These are phyloP conservation scores for Salix purpurea DNA, from an alignment of 345 rosid genomes.

Conservation along the genomic window DNA sequence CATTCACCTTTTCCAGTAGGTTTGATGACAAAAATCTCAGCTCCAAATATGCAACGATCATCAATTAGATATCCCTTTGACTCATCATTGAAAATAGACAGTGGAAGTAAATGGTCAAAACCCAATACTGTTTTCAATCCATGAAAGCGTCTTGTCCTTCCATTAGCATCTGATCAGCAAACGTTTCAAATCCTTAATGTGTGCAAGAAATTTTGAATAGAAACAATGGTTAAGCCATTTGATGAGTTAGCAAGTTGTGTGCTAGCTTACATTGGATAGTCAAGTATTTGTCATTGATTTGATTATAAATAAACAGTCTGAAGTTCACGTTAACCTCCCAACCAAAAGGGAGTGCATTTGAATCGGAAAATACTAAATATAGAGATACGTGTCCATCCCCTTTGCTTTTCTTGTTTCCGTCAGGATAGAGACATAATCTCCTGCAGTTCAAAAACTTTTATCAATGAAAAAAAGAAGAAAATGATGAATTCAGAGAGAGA, in stretches of 20 bases:
- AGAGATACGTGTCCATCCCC: neutral
- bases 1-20: neutral
- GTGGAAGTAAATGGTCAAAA: neutral
- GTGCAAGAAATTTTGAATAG: neutral
- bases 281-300: neutral
- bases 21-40: slow-evolving; percentile 5
- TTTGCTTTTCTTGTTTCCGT: neutral
- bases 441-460: neutral
- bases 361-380: neutral
- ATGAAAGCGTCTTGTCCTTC: neutral
- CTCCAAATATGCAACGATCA: slow-evolving; percentile 17
- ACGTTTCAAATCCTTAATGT: neutral
- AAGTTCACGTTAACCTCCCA: neutral
- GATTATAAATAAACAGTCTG: slow-evolving; percentile 12
- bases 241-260: neutral
- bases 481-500: neutral
- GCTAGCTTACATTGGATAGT: slow-evolving; percentile 1
- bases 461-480: neutral
- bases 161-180: neutral
- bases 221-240: neutral
- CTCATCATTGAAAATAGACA: neutral
- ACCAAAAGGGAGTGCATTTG: neutral
- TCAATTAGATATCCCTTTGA: slow-evolving; percentile 3
- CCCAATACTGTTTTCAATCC: neutral
- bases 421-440: slow-evolving; percentile 5